Evolutionary conservation across 2,329 filamentous ascomycete genomes (phyloP), one percentile per base, ranked within the genome.

Genomic region (Arthroderma sp.): DNA sequence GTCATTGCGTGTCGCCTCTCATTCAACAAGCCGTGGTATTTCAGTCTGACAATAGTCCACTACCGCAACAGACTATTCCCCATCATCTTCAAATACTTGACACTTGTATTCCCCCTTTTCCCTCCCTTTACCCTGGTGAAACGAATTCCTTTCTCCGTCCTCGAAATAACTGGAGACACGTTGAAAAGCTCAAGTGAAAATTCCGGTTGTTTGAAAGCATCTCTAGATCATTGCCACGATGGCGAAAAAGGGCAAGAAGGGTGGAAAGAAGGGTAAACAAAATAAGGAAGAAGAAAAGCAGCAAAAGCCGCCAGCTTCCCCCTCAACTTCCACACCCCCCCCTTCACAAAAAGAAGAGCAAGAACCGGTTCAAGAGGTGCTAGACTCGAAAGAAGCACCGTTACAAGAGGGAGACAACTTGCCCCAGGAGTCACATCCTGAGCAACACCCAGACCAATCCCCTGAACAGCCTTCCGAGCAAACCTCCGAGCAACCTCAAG

Each of bases 231-330:
- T 36, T 38, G n/a, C 15, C 30, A 49, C 40, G 5, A 47, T 47
- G 48, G 40, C 38, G 4, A 43, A 43, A n/a, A 51, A 48, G 15
- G 38, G 38, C 8, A 41, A 42, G 38, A 49, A 49, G 34, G 44
- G 30, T 11, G 40, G 38, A 37, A 47, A 42, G 10, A 29, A 40
- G 29, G 46, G 50, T 38, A 44, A 46, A 33, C 39, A 47, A 38
- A 40, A 49, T 37, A 22, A 43, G 38, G 32, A 44, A 29, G 42
- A 42, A 15, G 34, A 44, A 29, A 29, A 44, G 22, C 33, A 48
- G 36, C 41, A 44, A 30, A 10, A 30, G 29, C n/a, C 38, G 15
- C 15, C 15, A 22, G 15, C 15, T 22, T 22, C 15, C 15, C 15
- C 4, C 27, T 11, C 29, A 38, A 45, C 36, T 5, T 32, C 31